A percentile compares a stretch with the other conserved stretches of the same genome.
These are phyloP conservation scores for Populus euphratica DNA, from an alignment of 345 rosid species.

Conservation along the genomic window DNA sequence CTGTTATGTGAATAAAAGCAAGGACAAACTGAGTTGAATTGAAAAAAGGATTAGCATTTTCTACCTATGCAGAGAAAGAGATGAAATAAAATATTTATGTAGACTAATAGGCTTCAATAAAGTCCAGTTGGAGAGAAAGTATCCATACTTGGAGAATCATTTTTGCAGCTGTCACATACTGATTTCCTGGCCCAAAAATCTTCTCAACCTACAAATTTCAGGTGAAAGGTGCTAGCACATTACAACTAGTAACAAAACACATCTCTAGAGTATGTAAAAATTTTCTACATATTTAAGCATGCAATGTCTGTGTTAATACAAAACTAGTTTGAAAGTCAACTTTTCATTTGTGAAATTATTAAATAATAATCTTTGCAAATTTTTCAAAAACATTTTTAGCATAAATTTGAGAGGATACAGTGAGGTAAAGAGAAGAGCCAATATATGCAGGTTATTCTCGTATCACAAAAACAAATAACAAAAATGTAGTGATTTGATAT, in stretches of 20 bases:
- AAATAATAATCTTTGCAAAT: not conserved
- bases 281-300: not conserved
- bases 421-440: not conserved
- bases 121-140: not conserved
- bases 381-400: not conserved
- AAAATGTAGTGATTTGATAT: no score
- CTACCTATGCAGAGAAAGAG: no score
- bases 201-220: constrained; percentile 66
- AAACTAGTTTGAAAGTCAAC: not conserved
- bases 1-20: no score
- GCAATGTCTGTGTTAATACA: not conserved
- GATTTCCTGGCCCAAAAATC: constrained; percentile 93
- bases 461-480: no score
- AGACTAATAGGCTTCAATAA: not conserved
- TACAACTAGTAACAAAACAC: not conserved
- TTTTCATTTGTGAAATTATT: not conserved
- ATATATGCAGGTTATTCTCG: not conserved
- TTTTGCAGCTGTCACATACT: constrained; percentile 93
- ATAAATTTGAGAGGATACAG: not conserved
- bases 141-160: constrained; percentile 81
- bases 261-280: not conserved
- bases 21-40: no score
- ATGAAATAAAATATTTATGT: no score
- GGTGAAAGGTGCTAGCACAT: not conserved
- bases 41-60: no score